Evolutionary conservation across 179 eudicot species (phyloP).

Genomic region (Vitellaria paradoxa): DNA sequence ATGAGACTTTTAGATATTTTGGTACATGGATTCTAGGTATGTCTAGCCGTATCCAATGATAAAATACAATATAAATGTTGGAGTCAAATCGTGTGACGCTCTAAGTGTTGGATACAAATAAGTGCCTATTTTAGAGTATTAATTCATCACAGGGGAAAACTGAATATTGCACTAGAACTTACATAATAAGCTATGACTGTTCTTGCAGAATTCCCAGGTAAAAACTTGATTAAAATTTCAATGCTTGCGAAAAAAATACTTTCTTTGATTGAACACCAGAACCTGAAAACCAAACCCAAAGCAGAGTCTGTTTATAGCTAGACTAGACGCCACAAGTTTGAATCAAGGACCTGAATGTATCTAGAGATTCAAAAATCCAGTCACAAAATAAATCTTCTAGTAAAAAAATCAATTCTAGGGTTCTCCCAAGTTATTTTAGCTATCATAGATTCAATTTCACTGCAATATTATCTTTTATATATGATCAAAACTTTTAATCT

Average conservation of each 20-base stretch:
- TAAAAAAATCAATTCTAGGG: neutral
- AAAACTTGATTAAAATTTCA: constrained; percentile 53
- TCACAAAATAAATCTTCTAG: neutral
- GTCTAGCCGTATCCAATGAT: too few relatives aligned
- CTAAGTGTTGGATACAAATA: too few relatives aligned
- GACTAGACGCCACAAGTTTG: neutral
- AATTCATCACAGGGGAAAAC: too few relatives aligned
- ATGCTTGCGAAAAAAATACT: constrained; percentile 54
- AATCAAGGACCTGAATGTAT: neutral
- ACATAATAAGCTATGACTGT: constrained; percentile 68
- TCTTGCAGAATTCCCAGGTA: constrained; percentile 59
- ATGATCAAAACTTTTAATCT: too few relatives aligned
- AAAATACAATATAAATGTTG: too few relatives aligned
- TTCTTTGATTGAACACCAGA: constrained; percentile 45
- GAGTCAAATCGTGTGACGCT: too few relatives aligned
- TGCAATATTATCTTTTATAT: too few relatives aligned
- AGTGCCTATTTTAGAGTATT: too few relatives aligned
- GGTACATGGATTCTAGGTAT: too few relatives aligned
- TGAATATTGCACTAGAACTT: constrained; percentile 25
- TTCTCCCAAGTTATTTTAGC: neutral
- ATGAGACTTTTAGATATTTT: too few relatives aligned
- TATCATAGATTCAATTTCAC: neutral
- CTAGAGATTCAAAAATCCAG: neutral
- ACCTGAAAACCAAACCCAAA: constrained; percentile 31
- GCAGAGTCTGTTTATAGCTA: neutral